A percentile compares a stretch with the other conserved stretches of the same genome.
Evolutionary conservation across 495 filamentous ascomycete species (phyloP).

Genomic region (Aspergillus heteromorphus): DNA sequence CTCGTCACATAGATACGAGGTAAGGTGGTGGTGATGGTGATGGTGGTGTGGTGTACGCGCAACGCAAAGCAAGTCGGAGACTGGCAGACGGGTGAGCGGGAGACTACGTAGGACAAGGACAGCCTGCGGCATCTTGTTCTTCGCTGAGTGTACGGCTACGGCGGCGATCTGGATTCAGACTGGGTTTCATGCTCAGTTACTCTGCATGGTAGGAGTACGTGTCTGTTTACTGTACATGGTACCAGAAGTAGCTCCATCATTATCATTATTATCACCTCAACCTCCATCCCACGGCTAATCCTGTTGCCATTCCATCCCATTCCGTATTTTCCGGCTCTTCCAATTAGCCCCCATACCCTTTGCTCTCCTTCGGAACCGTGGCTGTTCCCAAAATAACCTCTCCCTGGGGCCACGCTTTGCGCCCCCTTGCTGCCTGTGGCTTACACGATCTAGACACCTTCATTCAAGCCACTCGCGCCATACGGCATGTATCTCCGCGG

Average conservation of each 20-base stretch:
- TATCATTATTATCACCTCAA: neutral
- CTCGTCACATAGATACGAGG: too few species aligned
- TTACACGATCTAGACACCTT: constrained; percentile 36
- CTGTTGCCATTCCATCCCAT: neutral
- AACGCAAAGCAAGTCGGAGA: too few species aligned
- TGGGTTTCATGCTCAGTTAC: neutral
- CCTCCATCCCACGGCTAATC: neutral
- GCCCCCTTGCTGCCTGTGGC: constrained; percentile 33
- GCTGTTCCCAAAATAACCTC: constrained; percentile 26
- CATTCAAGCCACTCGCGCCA: constrained; percentile 33
- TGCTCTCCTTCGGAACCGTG: constrained; percentile 23
- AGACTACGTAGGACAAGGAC: neutral
- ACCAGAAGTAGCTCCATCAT: neutral
- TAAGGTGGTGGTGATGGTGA: too few species aligned
- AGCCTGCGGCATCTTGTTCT: neutral
- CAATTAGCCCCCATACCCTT: constrained; percentile 26
- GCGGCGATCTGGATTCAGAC: neutral
- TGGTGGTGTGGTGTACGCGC: too few species aligned
- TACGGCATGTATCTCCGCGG: constrained; percentile 33
- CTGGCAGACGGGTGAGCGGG: neutral
- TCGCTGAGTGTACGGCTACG: neutral
- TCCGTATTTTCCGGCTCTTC: constrained; percentile 3
- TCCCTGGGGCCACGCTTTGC: constrained; percentile 34
- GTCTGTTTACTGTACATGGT: neutral
- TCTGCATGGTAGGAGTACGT: neutral